A percentile compares a stretch with the other conserved stretches of the same genome.
phyloP scores from a whole-genome alignment of 2,329 filamentous ascomycete species.

The Sclerotinia nivalis region DNA sequence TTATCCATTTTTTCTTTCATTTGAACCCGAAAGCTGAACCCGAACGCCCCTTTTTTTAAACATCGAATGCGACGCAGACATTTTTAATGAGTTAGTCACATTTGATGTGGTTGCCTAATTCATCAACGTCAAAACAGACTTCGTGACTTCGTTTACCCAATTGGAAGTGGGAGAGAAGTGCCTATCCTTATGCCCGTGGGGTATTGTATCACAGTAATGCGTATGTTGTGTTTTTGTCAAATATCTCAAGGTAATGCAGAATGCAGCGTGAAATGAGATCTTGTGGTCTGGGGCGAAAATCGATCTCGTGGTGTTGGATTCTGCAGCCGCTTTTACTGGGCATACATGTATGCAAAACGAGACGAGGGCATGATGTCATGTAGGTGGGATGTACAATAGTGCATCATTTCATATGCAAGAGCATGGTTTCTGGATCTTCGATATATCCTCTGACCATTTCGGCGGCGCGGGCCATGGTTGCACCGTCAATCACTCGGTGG shows the following conservation, averaged over 20 bases:
- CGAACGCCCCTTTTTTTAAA: background rate
- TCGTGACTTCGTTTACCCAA: constrained; percentile 16
- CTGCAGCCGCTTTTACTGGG: background rate
- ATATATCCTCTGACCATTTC: constrained; percentile 76
- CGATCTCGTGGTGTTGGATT: constrained; percentile 3
- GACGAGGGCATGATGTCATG: constrained; percentile 7
- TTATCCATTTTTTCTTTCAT: background rate
- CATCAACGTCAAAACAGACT: background rate
- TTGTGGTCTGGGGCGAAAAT: constrained; percentile 13
- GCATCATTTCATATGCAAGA: constrained; percentile 72
- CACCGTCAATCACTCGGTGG: constrained; percentile 90
- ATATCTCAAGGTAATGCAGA: constrained; percentile 2
- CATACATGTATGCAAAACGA: background rate
- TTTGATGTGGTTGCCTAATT: constrained; percentile 10
- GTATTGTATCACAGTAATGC: background rate
- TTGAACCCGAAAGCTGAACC: background rate
- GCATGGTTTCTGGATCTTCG: constrained; percentile 84
- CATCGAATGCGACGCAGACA: constrained; percentile 12
- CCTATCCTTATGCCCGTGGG: background rate
- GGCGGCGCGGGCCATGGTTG: constrained; percentile 88
- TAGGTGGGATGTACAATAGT: background rate
- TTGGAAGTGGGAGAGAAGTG: background rate
- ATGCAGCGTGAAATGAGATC: constrained; percentile 1
- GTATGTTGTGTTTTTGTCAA: constrained; percentile 9
- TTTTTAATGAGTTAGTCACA: background rate